Percentiles rank a stretch among this genome's conserved stretches.
phyloP scores from a whole-genome alignment of 2,329 filamentous ascomycete species.

The Pseudopithomyces chartarum region DNA sequence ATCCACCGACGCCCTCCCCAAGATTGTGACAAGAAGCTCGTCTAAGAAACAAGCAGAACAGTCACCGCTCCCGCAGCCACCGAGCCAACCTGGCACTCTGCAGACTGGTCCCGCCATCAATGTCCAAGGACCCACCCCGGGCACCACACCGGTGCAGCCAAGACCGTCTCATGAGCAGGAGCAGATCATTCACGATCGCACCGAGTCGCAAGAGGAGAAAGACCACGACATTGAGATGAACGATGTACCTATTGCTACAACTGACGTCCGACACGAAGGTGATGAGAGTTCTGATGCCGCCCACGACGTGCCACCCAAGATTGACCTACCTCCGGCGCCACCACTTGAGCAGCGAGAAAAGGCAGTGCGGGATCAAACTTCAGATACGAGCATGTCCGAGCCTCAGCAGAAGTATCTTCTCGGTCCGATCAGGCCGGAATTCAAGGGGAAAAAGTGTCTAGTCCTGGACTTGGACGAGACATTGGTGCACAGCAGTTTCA shows the following conservation, averaged over 20 bases:
- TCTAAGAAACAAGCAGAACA: slow-evolving; percentile 40
- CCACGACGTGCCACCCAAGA: slow-evolving; percentile 40
- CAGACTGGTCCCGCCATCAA: slow-evolving; percentile 47
- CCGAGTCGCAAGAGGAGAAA: slow-evolving; percentile 51
- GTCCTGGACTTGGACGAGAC: slow-evolving; percentile 97
- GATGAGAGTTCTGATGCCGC: slow-evolving; percentile 30
- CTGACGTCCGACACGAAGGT: slow-evolving; percentile 54
- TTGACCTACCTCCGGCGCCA: slow-evolving; percentile 62
- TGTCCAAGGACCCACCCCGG: slow-evolving; percentile 54
- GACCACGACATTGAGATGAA: slow-evolving; percentile 69
- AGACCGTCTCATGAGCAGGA: slow-evolving; percentile 44
- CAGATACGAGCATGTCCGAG: slow-evolving; percentile 47
- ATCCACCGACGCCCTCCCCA: slow-evolving; percentile 28
- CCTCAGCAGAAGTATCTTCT: slow-evolving; percentile 70
- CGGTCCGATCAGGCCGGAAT: slow-evolving; percentile 78
- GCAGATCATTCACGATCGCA: slow-evolving; percentile 55
- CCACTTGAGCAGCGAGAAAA: slow-evolving; percentile 54
- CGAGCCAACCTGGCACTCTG: slow-evolving; percentile 35
- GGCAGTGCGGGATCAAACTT: slow-evolving; percentile 45
- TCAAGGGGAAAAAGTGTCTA: slow-evolving; percentile 88
- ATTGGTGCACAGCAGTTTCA: slow-evolving; percentile 97
- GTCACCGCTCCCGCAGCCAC: slow-evolving; percentile 29
- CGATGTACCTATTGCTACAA: slow-evolving; percentile 60
- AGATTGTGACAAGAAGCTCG: slow-evolving; percentile 37
- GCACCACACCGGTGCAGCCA: slow-evolving; percentile 41